Conservation (phyloP, 768 basidiomycete genomes). For the Xerocomellus dryophilus region DNA sequence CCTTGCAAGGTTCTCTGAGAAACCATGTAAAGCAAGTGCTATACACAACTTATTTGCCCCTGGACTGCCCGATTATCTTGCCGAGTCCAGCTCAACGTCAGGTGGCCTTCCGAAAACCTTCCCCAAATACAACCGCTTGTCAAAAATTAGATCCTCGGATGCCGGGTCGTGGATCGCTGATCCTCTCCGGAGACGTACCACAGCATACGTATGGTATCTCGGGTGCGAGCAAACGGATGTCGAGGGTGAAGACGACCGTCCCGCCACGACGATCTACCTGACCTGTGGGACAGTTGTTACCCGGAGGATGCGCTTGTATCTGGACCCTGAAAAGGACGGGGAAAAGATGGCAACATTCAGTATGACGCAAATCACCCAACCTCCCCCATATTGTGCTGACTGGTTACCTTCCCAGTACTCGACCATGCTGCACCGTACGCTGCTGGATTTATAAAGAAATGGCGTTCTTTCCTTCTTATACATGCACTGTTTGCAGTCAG, state of each 20-base stretch:
- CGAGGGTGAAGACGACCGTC: background rate
- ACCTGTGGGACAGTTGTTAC: background rate
- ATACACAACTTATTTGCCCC: conserved; percentile 14
- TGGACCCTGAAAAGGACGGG: conserved; percentile 2
- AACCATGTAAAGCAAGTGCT: background rate
- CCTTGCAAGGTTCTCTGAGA: conserved; percentile 5
- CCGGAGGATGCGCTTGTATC: background rate
- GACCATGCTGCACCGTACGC: conserved; percentile 3
- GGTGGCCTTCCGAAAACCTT: conserved; percentile 14
- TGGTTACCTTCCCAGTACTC: background rate
- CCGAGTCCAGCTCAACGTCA: conserved; percentile 19
- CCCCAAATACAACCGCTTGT: conserved; percentile 3
- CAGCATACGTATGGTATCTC: background rate
- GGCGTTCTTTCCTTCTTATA: conserved; percentile 6
- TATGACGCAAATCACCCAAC: background rate
- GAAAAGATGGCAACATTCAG: conserved; percentile 12
- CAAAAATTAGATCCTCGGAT: background rate
- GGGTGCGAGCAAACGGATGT: background rate
- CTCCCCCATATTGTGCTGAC: background rate
- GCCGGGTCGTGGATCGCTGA: background rate
- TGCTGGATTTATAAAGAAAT: background rate
- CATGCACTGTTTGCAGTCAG: conserved; percentile 3
- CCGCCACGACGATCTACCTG: background rate
- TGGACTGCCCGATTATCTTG: conserved; percentile 20
- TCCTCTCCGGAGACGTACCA: conserved; percentile 5